Conservation (phyloP, 345 rosid genomes). For the Boechera stricta region DNA sequence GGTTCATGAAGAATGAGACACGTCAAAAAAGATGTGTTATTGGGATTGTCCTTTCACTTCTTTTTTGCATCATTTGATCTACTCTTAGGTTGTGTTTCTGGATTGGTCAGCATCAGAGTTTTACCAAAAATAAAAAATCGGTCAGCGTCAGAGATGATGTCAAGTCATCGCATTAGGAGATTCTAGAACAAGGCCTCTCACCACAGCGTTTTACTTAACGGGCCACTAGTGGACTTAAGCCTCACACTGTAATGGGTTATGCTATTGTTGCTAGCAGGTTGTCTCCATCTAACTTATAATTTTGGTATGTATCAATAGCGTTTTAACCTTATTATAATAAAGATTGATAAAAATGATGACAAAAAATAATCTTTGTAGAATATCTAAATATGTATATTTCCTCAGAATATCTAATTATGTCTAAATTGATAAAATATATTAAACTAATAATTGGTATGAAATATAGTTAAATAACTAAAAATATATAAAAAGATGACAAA, state of each 20-base stretch:
- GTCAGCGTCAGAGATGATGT: constrained; percentile 31
- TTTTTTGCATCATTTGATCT: constrained; percentile 35
- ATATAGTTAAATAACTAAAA: neutral
- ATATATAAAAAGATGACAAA: too few species aligned
- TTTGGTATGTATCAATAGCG: neutral
- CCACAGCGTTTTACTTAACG: neutral
- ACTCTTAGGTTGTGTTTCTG: constrained; percentile 37
- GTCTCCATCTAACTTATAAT: neutral
- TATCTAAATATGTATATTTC: neutral
- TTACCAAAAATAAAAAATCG: neutral
- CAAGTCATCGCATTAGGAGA: constrained; percentile 34
- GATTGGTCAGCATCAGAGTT: constrained; percentile 31
- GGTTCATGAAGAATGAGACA: constrained; percentile 28
- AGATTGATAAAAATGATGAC: neutral
- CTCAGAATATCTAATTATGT: neutral
- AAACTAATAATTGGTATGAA: neutral
- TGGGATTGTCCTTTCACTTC: constrained; percentile 33
- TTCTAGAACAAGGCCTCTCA: constrained; percentile 12
- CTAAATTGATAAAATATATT: neutral
- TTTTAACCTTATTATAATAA: neutral
- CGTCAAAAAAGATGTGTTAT: constrained; percentile 21
- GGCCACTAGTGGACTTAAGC: constrained; percentile 8
- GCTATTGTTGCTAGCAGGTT: neutral
- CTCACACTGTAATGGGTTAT: neutral
- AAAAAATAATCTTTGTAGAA: neutral